Percentiles rank a stretch among this genome's conserved stretches.
phyloP scores from a whole-genome alignment of 495 filamentous ascomycete genomes.

The Penicillium tannophilum region DNA sequence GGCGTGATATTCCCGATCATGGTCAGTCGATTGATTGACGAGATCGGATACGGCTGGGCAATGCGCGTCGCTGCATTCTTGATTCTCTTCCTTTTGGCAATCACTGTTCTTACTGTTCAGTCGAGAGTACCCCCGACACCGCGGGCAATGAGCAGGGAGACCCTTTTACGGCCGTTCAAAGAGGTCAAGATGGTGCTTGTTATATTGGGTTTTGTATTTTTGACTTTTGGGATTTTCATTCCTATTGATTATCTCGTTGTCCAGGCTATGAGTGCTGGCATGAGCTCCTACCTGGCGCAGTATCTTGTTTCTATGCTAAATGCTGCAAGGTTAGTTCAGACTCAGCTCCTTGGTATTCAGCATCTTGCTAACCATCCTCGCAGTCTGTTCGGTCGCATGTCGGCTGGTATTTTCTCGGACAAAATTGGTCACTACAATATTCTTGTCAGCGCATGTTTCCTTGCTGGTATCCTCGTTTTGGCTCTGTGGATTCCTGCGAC shows the following conservation, averaged over 20 bases:
- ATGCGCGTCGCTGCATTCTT: not conserved
- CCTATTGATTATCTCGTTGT: not conserved
- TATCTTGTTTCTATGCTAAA: not conserved
- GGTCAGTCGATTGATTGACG: not conserved
- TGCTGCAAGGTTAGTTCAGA: conserved; percentile 2
- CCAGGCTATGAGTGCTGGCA: not conserved
- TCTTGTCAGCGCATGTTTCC: conserved; percentile 23
- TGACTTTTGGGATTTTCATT: conserved; percentile 16
- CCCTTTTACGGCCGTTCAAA: conserved; percentile 42
- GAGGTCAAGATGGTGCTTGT: too few relatives aligned
- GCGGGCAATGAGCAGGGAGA: conserved; percentile 47
- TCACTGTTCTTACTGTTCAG: not conserved
- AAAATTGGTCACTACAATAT: conserved; percentile 33
- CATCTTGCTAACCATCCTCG: not conserved
- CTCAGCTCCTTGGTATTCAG: not conserved
- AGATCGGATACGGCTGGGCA: not conserved
- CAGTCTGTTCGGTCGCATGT: conserved; percentile 29
- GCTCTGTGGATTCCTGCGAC: conserved; percentile 32
- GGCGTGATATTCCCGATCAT: not conserved
- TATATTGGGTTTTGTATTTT: too few relatives aligned
- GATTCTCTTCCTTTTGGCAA: not conserved
- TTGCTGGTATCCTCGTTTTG: conserved; percentile 29
- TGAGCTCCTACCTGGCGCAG: not conserved
- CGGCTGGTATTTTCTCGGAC: conserved; percentile 26
- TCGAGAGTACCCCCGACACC: not conserved